Conservation (phyloP, 139 green algal species). For the Haematococcus sp. region DNA sequence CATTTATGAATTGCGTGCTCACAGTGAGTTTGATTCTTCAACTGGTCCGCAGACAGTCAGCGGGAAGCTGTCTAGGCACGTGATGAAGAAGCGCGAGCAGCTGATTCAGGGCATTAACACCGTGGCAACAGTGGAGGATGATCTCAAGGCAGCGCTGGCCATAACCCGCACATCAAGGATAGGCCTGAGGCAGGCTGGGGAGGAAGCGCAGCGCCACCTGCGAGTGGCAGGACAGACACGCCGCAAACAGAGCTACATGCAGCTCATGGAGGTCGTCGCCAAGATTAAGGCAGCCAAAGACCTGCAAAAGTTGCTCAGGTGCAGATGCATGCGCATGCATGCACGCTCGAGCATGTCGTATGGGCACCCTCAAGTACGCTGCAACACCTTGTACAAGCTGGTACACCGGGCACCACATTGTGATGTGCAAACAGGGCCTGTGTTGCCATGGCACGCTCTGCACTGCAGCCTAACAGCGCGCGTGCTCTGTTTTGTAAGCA, state of each 20-base stretch:
- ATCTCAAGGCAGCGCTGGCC: conserved; percentile 45
- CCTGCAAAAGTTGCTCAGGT: conserved; percentile 52
- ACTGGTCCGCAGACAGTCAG: conserved; percentile 43
- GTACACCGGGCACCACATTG: background rate
- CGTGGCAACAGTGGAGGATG: conserved; percentile 16
- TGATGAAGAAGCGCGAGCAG: conserved; percentile 53
- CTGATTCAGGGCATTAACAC: conserved; percentile 16
- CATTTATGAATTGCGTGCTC: background rate
- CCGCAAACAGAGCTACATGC: conserved; percentile 48
- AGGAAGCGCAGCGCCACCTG: conserved; percentile 49
- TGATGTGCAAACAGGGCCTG: background rate
- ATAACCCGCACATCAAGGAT: conserved; percentile 21
- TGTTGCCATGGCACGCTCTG: background rate
- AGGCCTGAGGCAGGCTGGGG: conserved; percentile 33
- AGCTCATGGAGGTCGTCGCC: conserved; percentile 32
- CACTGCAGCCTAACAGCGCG: background rate
- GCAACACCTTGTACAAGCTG: background rate
- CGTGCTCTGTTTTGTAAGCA: background rate
- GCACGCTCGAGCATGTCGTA: too few relatives aligned
- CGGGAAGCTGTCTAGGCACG: conserved; percentile 43
- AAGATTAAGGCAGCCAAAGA: conserved; percentile 36
- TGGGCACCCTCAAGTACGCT: background rate
- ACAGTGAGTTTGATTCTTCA: background rate
- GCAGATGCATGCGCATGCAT: conserved; percentile 2
- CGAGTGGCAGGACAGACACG: conserved; percentile 40